Evolutionary conservation across 345 rosid genomes (phyloP).

Genomic region (Syzygium aqueum): DNA sequence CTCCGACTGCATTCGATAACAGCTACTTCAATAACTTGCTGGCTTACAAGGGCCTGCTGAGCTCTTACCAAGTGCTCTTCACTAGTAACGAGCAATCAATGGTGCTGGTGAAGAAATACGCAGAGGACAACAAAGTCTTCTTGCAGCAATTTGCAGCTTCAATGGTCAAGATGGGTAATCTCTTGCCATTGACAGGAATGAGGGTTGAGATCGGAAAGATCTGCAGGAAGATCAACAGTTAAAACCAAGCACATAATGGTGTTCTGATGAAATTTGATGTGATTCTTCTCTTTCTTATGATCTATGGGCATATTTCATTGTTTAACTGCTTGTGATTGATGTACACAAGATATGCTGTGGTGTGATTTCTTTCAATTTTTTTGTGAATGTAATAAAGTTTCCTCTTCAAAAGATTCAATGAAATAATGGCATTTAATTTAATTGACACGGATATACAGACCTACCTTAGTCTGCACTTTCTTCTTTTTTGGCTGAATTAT

Average conservation of each 20-base stretch:
- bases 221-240: constrained; percentile 56
- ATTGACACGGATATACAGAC: not conserved
- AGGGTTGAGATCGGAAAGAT: constrained; percentile 71
- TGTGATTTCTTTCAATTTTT: constrained; percentile 5
- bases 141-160: constrained; percentile 68
- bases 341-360: not conserved
- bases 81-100: constrained; percentile 44
- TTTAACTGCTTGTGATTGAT: not conserved
- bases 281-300: not conserved
- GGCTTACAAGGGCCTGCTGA: constrained; percentile 62
- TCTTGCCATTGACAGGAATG: constrained; percentile 64
- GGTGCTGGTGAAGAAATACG: constrained; percentile 72
- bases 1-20: constrained; percentile 57
- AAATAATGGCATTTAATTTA: not conserved
- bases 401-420: not conserved
- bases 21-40: constrained; percentile 67
- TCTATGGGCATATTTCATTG: not conserved
- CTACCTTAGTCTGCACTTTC: not conserved
- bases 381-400: not conserved
- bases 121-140: constrained; percentile 48
- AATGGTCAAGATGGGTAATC: constrained; percentile 79
- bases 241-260: not conserved
- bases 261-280: not conserved
- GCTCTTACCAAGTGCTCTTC: constrained; percentile 61
- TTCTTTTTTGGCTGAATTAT: not conserved